A percentile compares a stretch with the other conserved stretches of the same genome.
phyloP scores from a whole-genome alignment of 805 yeast genomes.

The Yamadazyma endophytica region DNA sequence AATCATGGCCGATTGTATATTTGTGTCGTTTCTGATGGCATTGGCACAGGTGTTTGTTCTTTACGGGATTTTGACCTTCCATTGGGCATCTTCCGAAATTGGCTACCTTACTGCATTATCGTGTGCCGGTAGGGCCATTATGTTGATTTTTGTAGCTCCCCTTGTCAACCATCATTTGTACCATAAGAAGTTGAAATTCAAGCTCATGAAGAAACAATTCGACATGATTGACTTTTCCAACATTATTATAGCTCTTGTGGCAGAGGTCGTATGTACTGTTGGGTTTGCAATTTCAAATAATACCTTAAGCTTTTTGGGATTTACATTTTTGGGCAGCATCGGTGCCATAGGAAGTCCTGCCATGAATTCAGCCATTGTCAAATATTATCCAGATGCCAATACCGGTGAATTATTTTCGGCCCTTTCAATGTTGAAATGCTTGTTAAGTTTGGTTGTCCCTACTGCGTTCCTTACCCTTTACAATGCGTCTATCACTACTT shows the following conservation, averaged over 20 bases:
- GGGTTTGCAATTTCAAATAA: constrained; percentile 28
- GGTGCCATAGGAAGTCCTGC: constrained; percentile 55
- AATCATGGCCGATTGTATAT: constrained; percentile 41
- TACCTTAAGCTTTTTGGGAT: constrained; percentile 23
- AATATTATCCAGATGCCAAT: constrained; percentile 54
- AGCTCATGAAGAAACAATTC: constrained; percentile 34
- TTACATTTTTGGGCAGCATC: constrained; percentile 39
- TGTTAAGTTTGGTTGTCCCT: constrained; percentile 47
- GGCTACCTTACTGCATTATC: constrained; percentile 53
- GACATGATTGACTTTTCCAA: constrained; percentile 50
- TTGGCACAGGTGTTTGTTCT: constrained; percentile 38
- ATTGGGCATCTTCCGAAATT: constrained; percentile 51
- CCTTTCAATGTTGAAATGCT: constrained; percentile 53
- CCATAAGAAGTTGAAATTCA: constrained; percentile 27
- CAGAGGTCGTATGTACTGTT: constrained; percentile 37
- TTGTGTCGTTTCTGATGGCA: constrained; percentile 19
- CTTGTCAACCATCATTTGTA: constrained; percentile 31
- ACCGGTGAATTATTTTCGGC: constrained; percentile 76
- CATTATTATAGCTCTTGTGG: constrained; percentile 28
- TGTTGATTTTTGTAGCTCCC: constrained; percentile 52
- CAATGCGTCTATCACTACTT: constrained; percentile 21
- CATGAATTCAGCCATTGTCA: constrained; percentile 54
- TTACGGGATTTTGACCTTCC: constrained; percentile 49
- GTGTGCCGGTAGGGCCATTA: constrained; percentile 47
- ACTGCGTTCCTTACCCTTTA: constrained; percentile 45